Base-by-base conservation (phyloP, 805 yeast genomes). In the Saccharomyces jurei region DNA sequence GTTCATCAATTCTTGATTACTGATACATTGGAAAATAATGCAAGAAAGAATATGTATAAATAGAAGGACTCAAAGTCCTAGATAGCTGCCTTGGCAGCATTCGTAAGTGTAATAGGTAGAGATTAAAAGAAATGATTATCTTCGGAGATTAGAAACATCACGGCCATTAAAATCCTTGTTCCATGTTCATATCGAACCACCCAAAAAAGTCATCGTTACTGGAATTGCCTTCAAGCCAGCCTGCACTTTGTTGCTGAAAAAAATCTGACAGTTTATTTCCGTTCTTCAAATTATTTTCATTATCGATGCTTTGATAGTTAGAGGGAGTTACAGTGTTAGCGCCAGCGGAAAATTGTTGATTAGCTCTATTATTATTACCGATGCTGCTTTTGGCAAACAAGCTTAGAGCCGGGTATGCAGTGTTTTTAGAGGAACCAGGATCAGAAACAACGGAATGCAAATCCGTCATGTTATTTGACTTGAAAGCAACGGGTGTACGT, bases 151-250 rank as follows among this genome's bases (percentile, higher is more conserved):
- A 21, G 9, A 9, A 21, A 27, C 14, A 17, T 25, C 9, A 49
- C 47, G 22, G n/a, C 26, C 17, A n/a, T 69, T 58, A 81, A 63
- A 82, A 81, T 56, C 80, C 84, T 0, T 84, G 84, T 3, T 81
- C 82, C 85, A 80, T 81, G 63, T 86, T 86, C 68, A 83, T 82
- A 66, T 89, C 96, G 74, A 91, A 87, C 96, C 96, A 91, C 11
- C 97, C 97, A 49, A 91, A 73, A 63, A 91, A 86, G 66, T 91
- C 97, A 65, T 91, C 97, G 11, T 66, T 65, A 50, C 62, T 63
- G n/a, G 66, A 62, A 49, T 83, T 88, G 31, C 83, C 84, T 64
- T 88, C 90, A 66, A 84, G 79, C 96, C 96, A 89, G 30, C 89
- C 91, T 32, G 84, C 82, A 28, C 90, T 86, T 61, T 87, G 94